phyloP scores from a whole-genome alignment of 2,329 filamentous ascomycete genomes.

The Phoma sp. region DNA sequence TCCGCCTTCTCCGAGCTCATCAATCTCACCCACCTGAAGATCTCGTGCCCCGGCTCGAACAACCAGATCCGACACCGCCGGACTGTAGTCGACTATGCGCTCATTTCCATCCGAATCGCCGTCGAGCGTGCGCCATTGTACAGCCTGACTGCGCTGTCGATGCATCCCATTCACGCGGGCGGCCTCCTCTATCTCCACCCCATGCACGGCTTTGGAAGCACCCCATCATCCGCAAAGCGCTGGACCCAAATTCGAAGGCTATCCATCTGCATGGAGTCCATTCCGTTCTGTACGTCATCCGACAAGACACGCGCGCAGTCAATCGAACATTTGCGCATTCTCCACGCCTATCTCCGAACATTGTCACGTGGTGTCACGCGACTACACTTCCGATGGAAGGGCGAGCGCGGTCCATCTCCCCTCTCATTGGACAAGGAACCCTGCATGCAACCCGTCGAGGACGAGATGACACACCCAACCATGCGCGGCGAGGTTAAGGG shows the following conservation, averaged over 20 bases:
- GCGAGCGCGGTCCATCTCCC: constrained; percentile 74
- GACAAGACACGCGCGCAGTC: constrained; percentile 67
- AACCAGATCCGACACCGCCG: constrained; percentile 72
- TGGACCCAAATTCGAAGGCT: constrained; percentile 82
- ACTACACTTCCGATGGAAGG: constrained; percentile 79
- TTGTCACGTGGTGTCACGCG: constrained; percentile 72
- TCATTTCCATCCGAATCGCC: constrained; percentile 85
- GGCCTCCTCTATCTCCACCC: constrained; percentile 81
- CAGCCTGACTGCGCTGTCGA: constrained; percentile 71
- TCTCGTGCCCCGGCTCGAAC: constrained; percentile 77
- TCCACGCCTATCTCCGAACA: constrained; percentile 78
- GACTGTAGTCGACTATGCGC: constrained; percentile 83
- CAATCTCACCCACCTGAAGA: constrained; percentile 74
- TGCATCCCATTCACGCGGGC: constrained; percentile 75
- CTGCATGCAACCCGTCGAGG: constrained; percentile 64
- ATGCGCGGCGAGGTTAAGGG: constrained; percentile 41
- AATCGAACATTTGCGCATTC: constrained; percentile 67
- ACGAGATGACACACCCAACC: constrained; percentile 39
- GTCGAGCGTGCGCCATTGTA: constrained; percentile 74
- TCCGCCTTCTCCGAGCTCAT: constrained; percentile 72
- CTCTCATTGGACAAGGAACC: constrained; percentile 73
- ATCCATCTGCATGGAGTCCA: constrained; percentile 70
- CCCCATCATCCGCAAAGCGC: constrained; percentile 71
- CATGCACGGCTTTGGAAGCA: constrained; percentile 74
- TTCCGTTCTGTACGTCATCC: constrained; percentile 65